These are phyloP conservation scores for Cairneyella variabilis DNA, from an alignment of 495 filamentous ascomycete species.

Conservation along the genomic window DNA sequence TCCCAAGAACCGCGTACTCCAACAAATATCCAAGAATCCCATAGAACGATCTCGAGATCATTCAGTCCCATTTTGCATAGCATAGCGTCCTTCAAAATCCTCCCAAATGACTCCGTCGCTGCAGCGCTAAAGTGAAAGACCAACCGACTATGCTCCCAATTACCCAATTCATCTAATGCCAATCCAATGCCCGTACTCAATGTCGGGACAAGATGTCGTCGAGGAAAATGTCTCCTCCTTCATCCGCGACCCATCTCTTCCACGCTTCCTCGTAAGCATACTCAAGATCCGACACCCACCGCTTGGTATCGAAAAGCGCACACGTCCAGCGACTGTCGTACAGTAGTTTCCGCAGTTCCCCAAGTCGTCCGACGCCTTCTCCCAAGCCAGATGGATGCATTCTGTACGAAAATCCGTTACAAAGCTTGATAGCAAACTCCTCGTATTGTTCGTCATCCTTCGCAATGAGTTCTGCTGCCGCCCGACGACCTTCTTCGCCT, in stretches of 20 bases:
- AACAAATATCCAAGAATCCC: too few species aligned
- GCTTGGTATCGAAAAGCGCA: slow-evolving; percentile 82
- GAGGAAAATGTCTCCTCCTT: slow-evolving; percentile 88
- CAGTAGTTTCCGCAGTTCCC: slow-evolving; percentile 72
- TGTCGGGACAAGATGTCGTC: too few species aligned
- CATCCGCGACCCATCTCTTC: slow-evolving; percentile 78
- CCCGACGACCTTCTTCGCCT: slow-evolving; percentile 57
- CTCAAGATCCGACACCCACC: slow-evolving; percentile 93
- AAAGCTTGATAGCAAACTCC: slow-evolving; percentile 69
- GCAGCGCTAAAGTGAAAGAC: slow-evolving; percentile 10
- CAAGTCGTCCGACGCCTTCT: slow-evolving; percentile 61
- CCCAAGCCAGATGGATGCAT: slow-evolving; percentile 41
- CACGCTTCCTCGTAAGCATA: slow-evolving; percentile 84
- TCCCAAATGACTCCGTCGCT: slow-evolving; percentile 21
- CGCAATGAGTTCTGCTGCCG: slow-evolving; percentile 73
- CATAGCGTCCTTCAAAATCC: too few species aligned
- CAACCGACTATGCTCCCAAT: too few species aligned
- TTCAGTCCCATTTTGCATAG: too few species aligned
- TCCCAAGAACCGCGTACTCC: too few species aligned
- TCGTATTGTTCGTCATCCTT: slow-evolving; percentile 78
- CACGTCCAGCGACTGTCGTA: slow-evolving; percentile 79
- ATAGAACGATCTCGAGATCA: too few species aligned
- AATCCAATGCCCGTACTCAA: neutral
- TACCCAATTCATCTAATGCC: too few species aligned
- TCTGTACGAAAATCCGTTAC: slow-evolving; percentile 60